A percentile compares a stretch with the other conserved stretches of the same genome.
phyloP scores from a whole-genome alignment of 306 rosid species.

The Gastrolobium bilobum region DNA sequence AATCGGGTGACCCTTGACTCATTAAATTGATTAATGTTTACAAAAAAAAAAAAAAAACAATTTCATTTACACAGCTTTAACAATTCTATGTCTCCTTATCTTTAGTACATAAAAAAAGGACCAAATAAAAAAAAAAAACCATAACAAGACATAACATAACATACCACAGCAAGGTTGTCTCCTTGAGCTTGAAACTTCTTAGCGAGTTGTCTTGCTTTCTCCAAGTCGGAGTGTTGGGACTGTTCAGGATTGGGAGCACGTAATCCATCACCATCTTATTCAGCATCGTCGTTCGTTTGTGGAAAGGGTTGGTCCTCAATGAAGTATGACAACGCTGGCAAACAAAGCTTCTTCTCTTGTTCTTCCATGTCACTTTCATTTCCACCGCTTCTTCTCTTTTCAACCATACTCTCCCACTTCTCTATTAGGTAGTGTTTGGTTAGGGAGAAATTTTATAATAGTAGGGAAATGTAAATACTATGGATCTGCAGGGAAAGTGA shows the following conservation, averaged over 20 bases:
- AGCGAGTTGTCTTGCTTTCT: slow-evolving; percentile 45
- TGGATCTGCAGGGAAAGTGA: no score
- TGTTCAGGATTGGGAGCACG: slow-evolving; percentile 24
- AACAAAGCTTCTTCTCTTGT: slow-evolving; percentile 52
- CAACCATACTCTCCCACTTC: background rate
- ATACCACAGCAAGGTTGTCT: slow-evolving; percentile 60
- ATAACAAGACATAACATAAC: no score
- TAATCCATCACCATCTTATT: background rate
- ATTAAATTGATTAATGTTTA: background rate
- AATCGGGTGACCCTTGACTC: background rate
- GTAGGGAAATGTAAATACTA: no score
- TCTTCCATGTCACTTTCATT: slow-evolving; percentile 69
- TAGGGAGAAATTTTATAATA: no score
- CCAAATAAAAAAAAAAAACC: no score
- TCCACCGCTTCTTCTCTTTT: slow-evolving; percentile 15
- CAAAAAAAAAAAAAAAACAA: background rate
- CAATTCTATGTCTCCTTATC: background rate
- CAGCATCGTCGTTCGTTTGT: background rate
- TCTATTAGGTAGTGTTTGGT: background rate
- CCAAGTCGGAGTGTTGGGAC: slow-evolving; percentile 14
- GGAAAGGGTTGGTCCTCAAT: slow-evolving; percentile 4
- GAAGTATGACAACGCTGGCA: slow-evolving; percentile 49
- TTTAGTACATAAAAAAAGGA: background rate
- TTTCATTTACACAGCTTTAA: background rate
- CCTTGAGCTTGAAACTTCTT: slow-evolving; percentile 61